Evolutionary conservation across 768 basidiomycete species (phyloP), one percentile per base, ranked within the genome.

Genomic region (Calocybe gangraenosa): DNA sequence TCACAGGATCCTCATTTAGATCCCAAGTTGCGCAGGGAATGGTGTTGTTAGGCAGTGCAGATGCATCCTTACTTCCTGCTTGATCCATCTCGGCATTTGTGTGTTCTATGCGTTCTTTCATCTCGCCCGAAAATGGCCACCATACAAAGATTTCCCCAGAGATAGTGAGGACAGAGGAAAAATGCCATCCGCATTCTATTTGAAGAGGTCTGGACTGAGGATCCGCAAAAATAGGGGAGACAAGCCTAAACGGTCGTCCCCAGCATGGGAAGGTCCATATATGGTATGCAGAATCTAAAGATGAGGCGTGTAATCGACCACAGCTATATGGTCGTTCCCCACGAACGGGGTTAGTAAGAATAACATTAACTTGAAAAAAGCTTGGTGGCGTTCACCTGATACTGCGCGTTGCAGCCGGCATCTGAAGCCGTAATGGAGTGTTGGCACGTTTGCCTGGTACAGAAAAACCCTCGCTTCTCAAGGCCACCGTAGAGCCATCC

Each of bases 151-250:
- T 81, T 37, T 81, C 76, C 2, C 89, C 87, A n/a, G 74, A 70
- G 48, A 73, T 69, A 7, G 83, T 86, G 54, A 95, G 79, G 22
- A 84, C 68, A 9, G 81, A 76, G n/a, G 84, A 84, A 61, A 86
- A 88, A 11, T 57, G 49, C 92, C 92, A 93, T 34, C 92, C 91
- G 53, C 87, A 84, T 59, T 84, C 84, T 30, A 90, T 73, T 59
- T 87, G 87, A 18, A 68, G 56, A 17, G 74, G 72, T 30, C 56
- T 59, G 35, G 63, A 69, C 28, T 65, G 63, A 2, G 66, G 64
- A 33, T 82, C 75, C 2, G 64, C 66, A 23, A 82, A 64, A 19
- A 78, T 62, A 2, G 68, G 58, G 13, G 78, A 71, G 1, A 67
- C 65, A 31, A 92, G 68, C 34, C 70, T 68, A 67, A 87, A 87